Evolutionary conservation across 371 early-diverging fungal species (phyloP).

Genomic region (Rhizopus microsporus): DNA sequence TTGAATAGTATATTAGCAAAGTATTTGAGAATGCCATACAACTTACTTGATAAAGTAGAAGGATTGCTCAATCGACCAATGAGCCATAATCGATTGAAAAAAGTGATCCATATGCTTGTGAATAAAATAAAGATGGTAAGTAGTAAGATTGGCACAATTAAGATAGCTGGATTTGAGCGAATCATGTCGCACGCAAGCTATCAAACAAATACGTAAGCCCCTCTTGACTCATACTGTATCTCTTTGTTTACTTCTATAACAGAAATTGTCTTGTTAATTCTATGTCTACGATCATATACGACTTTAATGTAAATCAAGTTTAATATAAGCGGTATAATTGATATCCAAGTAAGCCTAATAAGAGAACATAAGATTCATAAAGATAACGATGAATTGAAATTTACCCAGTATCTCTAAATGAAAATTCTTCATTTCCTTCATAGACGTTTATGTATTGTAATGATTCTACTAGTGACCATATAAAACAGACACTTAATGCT

Average conservation of each 20-base stretch:
- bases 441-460: constrained; percentile 44
- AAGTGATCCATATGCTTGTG: constrained; percentile 64
- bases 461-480: constrained; percentile 57
- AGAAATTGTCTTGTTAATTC: constrained; percentile 58
- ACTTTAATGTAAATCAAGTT: constrained; percentile 43
- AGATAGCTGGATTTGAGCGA: constrained; percentile 68
- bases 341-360: constrained; percentile 52
- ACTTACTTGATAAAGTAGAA: constrained; percentile 16
- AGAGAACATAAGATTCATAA: constrained; percentile 7
- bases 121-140: constrained; percentile 60
- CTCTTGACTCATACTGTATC: background rate
- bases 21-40: background rate
- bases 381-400: background rate
- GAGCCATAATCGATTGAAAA: constrained; percentile 71
- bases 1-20: background rate
- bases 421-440: constrained; percentile 27
- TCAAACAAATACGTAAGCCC: background rate
- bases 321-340: constrained; percentile 54
- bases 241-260: constrained; percentile 52
- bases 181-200: constrained; percentile 77
- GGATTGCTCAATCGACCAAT: constrained; percentile 50
- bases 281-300: constrained; percentile 37
- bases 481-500: constrained; percentile 52
- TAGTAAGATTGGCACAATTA: constrained; percentile 59
- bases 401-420: constrained; percentile 50